Evolutionary conservation across 441 rosid species (phyloP).

Genomic region (Adansonia rubrostipa): DNA sequence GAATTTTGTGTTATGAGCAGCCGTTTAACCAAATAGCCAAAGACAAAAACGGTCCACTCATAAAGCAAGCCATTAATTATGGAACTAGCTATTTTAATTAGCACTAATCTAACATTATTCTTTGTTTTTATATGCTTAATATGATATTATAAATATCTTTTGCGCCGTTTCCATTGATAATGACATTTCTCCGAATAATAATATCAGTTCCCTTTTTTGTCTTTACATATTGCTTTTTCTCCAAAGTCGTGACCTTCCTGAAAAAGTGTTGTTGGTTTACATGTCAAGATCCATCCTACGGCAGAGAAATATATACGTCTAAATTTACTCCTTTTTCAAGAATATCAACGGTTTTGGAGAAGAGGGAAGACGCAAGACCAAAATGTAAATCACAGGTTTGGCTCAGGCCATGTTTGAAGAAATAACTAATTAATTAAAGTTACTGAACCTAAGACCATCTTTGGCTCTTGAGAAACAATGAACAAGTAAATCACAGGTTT

Average conservation of each 20-base stretch:
- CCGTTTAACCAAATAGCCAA: neutral
- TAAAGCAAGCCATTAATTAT: neutral
- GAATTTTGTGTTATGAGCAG: neutral
- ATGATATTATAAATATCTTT: no score
- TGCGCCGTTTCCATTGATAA: constrained; percentile 15
- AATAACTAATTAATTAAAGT: no score
- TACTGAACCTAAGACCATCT: no score
- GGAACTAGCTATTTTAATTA: neutral
- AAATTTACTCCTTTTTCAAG: no score
- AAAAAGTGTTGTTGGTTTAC: neutral
- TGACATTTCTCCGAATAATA: neutral
- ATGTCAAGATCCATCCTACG: neutral
- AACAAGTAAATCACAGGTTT: no score
- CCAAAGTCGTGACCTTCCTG: neutral
- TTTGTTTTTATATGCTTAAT: neutral
- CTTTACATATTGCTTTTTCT: neutral
- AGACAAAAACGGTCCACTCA: neutral
- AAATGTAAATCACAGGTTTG: no score
- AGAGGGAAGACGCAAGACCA: no score
- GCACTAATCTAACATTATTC: neutral
- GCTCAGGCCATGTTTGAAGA: no score
- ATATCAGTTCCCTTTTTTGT: neutral
- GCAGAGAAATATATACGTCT: neutral
- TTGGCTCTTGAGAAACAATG: no score
- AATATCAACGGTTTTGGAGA: no score